A percentile compares a stretch with the other conserved stretches of the same genome.
Conservation (phyloP, 805 yeast species). For the Metschnikowia drakensbergensis region DNA sequence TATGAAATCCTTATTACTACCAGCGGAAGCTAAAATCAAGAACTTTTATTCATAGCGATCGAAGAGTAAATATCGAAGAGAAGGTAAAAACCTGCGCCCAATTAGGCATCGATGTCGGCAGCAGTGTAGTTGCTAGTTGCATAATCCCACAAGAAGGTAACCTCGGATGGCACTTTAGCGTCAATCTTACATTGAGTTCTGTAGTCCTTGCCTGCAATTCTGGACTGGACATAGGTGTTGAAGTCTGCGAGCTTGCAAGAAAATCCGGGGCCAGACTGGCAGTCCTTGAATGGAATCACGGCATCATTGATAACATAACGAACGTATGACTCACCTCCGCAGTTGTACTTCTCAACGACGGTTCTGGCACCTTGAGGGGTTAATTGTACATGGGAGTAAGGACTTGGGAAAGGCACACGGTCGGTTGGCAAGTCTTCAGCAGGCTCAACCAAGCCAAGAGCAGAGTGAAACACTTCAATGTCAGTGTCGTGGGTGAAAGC, state of each 20-base stretch:
- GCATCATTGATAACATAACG: constrained; percentile 40
- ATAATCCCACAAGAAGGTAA: constrained; percentile 44
- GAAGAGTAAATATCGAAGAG: neutral
- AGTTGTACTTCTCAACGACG: constrained; percentile 34
- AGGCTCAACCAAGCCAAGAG: constrained; percentile 55
- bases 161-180: constrained; percentile 20
- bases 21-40: neutral
- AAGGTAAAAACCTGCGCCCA: neutral
- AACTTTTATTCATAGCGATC: neutral
- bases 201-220: constrained; percentile 27
- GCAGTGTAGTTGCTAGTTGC: constrained; percentile 21
- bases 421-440: constrained; percentile 42
- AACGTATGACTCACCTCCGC: constrained; percentile 30
- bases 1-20: neutral
- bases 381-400: constrained; percentile 40
- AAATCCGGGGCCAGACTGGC: constrained; percentile 41
- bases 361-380: constrained; percentile 42
- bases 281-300: constrained; percentile 33
- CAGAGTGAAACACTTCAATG: constrained; percentile 55
- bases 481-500: constrained; percentile 77
- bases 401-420: constrained; percentile 44
- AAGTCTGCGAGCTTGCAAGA: constrained; percentile 38
- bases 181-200: constrained; percentile 25
- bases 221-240: constrained; percentile 25
- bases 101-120: constrained; percentile 16